These are phyloP conservation scores for Chimonanthus praecox DNA, from an alignment of 164 flowering plant genomes.

Conservation along the genomic window DNA sequence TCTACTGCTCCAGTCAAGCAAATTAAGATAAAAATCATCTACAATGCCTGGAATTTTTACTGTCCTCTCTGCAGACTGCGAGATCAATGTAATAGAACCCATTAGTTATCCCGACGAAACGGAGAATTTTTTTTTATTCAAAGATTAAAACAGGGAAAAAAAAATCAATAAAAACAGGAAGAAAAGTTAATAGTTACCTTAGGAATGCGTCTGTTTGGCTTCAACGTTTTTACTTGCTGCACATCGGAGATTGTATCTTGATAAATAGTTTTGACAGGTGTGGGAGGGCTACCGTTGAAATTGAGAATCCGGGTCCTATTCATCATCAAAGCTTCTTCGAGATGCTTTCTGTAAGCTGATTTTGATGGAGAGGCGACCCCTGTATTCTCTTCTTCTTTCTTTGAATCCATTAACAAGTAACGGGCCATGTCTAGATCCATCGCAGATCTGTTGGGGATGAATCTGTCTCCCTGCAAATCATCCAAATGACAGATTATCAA, in stretches of 20 bases:
- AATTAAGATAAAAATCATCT: conserved; percentile 36
- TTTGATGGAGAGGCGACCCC: conserved; percentile 31
- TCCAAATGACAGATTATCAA: not conserved
- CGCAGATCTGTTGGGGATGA: conserved; percentile 49
- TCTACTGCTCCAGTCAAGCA: conserved; percentile 45
- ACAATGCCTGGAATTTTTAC: conserved; percentile 48
- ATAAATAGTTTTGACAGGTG: conserved; percentile 22
- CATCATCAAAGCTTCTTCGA: conserved; percentile 37
- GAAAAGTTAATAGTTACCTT: conserved; percentile 27
- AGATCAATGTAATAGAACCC: not conserved
- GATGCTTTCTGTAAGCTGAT: conserved; percentile 42
- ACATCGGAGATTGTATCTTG: conserved; percentile 15
- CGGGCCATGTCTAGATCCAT: conserved; percentile 51
- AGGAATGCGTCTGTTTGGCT: conserved; percentile 44
- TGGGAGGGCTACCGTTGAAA: conserved; percentile 49
- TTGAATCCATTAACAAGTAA: conserved; percentile 35
- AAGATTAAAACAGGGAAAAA: no score
- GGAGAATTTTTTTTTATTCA: not conserved
- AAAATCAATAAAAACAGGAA: not conserved
- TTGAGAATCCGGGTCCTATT: conserved; percentile 49
- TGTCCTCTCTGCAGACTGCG: conserved; percentile 56
- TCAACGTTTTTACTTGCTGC: conserved; percentile 18
- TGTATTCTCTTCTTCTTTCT: conserved; percentile 43
- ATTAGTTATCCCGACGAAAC: not conserved
- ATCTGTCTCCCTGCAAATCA: conserved; percentile 39